Base-by-base conservation (phyloP, 2,329 filamentous ascomycete species). In the Calonectria hawksworthii region DNA sequence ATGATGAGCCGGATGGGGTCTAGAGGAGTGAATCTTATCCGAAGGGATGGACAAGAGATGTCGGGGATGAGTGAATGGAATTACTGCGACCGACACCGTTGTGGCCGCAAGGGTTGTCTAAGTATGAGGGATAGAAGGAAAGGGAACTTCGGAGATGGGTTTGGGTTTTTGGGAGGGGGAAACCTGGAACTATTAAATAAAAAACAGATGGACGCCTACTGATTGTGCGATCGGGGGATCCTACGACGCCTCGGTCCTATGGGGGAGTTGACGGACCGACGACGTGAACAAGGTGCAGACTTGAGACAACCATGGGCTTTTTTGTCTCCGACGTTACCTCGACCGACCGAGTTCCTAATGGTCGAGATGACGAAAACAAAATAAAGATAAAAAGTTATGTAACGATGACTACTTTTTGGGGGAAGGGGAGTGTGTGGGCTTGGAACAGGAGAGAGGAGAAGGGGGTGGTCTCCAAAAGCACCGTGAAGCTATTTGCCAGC, bases 401-500 rank as follows among this genome's bases (percentile, higher is more conserved):
- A 11, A 16, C 18, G 13, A 16, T 14, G 36, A 61, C 34, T 61
- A 36, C 36, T 38, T 38, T 54, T 34, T n/a, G n/a, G n/a, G n/a
- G 28, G 51, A 13, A 32, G 13, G 23, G 32, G 54, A 36, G 54
- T 26, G 54, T 38, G 32, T 26, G 41, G 41, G 21, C 11, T 23
- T 34, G 52, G 52, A 13, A 16, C 18, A 10, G 21, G 16, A 54
- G 52, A 34, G 51, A 16, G 13, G 51, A n/a, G 32, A 23, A 18
- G 30, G 30, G 32, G 41, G n/a, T 18, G 28, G 34, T 64, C 59
- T 38, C 59, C 38, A 28, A 32, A 28, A 32, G 14, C 21, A 38
- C 56, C 61, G 61, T 41, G 61, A 64, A 36, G 61, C 61, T 64
- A 28, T 64, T 64, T 64, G 36, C 61, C 26, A 32, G 61, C 18